Base-by-base conservation (phyloP, 108 stramenopile species). In the Bacterosira constricta region DNA sequence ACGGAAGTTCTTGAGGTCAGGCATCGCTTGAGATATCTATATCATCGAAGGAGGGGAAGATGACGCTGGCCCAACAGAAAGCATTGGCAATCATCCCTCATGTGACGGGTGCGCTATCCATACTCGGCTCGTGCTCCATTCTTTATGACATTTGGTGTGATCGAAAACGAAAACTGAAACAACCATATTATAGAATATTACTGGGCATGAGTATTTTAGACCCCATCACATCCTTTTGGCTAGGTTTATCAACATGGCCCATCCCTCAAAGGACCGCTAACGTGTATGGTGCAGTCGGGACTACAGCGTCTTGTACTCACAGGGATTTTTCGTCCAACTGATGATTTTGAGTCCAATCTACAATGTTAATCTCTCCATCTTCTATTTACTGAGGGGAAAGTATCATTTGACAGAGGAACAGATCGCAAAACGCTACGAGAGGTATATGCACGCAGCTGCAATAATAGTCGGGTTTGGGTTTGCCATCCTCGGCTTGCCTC, bases 251-350 rank as follows among this genome's bases (percentile, higher is more conserved):
- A 18, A 80, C 84, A 11, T 71, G 79, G 64, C 86, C 86, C 17
- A 80, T 87, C 15, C 84, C 84, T 6, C 7, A 4, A 0, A 79
- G 64, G 12, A 80, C 77, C 0, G 29, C 50, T 6, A 36, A 61
- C n/a, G 76, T 83, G 5, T 81, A 45, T 21, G 76, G 71, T 30
- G 79, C 86, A 1, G 23, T 38, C 20, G 87, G 87, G 0, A 86
- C 72, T 7, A 50, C 29, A 12, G 70, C 44, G 1, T 74, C 83
- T 0, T 88, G 88, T 44, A 68, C 70, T 83, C 82, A 1, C 81
- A 84, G 35, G 89, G 85, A 17, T 90, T 88, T 56, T 86, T 90
- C 38, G 18, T 71, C 20, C 83, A 85, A 51, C 44, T 85, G 6
- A 77, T 66, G 1, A 27, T 87, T 18, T 50, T 64, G 13, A 53